Percentiles rank a stretch among this genome's conserved stretches.
Conservation (phyloP, 768 basidiomycete species). For the Mycena rosella region DNA sequence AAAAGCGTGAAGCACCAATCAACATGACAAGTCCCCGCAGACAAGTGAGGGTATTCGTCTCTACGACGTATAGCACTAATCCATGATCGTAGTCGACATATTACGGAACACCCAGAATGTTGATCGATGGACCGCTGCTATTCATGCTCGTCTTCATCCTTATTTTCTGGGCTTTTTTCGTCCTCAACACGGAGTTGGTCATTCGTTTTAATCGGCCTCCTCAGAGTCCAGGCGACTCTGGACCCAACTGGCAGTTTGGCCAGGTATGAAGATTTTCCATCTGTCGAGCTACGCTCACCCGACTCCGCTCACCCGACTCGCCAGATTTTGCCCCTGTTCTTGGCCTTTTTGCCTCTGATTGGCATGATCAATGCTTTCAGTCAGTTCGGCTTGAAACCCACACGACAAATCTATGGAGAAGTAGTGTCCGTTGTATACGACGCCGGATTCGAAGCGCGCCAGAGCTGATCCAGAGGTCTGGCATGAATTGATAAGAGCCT, state of each 20-base stretch:
- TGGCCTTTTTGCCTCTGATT: too few species aligned
- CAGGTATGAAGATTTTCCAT: conserved; percentile 2
- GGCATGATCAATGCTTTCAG: too few species aligned
- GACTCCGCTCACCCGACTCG: too few species aligned
- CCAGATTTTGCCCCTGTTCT: too few species aligned
- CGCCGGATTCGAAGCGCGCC: too few species aligned
- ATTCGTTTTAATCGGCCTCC: conserved; percentile 9
- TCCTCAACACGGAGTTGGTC: conserved; percentile 18
- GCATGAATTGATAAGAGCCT: too few species aligned
- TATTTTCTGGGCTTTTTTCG: conserved; percentile 15
- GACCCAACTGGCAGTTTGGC: conserved; percentile 13
- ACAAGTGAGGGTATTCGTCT: neutral
- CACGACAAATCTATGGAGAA: too few species aligned
- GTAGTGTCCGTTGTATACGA: too few species aligned
- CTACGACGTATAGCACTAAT: too few species aligned
- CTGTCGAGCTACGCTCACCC: too few species aligned
- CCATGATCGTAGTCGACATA: neutral
- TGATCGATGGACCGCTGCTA: neutral
- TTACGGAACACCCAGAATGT: neutral
- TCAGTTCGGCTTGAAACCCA: too few species aligned
- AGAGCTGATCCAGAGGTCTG: too few species aligned
- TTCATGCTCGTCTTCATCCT: conserved; percentile 8
- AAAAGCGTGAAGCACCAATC: neutral
- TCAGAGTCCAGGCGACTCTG: neutral
- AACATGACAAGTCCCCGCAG: neutral